A percentile compares a stretch with the other conserved stretches of the same genome.
These are phyloP conservation scores for Epichloe sibirici DNA, from an alignment of 2,329 filamentous ascomycete genomes.

Conservation along the genomic window DNA sequence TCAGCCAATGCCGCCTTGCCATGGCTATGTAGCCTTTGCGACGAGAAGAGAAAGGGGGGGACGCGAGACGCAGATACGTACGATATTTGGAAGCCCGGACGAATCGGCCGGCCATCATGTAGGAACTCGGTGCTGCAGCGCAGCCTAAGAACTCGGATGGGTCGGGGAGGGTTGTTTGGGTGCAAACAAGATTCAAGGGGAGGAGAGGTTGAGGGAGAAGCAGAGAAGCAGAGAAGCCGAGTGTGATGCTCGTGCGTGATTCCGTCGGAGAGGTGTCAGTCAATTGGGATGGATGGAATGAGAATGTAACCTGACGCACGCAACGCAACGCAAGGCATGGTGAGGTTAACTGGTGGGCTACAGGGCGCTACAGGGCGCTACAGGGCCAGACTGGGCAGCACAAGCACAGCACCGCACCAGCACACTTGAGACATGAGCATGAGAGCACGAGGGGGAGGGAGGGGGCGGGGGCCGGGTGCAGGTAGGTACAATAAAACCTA, in stretches of 20 bases:
- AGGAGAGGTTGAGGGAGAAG: slow-evolving; percentile 7
- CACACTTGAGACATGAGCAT: too few species aligned
- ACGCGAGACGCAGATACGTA: slow-evolving; percentile 23
- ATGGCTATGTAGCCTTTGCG: background rate
- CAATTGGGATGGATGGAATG: background rate
- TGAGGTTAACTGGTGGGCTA: background rate
- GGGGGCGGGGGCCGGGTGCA: too few species aligned
- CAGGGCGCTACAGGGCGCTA: too few species aligned
- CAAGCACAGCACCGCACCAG: background rate
- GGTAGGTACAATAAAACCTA: too few species aligned
- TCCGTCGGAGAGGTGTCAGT: background rate
- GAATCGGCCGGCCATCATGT: slow-evolving; percentile 49
- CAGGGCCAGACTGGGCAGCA: background rate
- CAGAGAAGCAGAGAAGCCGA: background rate
- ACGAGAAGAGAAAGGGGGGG: background rate
- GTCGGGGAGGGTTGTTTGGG: background rate
- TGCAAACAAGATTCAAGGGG: slow-evolving; percentile 1
- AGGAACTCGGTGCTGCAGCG: slow-evolving; percentile 8
- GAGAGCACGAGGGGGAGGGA: too few species aligned
- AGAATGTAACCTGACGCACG: background rate
- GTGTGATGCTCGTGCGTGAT: slow-evolving; percentile 2
- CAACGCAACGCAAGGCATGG: background rate
- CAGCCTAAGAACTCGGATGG: background rate
- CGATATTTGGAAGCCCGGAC: slow-evolving; percentile 58
- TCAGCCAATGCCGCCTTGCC: background rate